Percentiles rank a stretch among this genome's conserved stretches.
phyloP scores from a whole-genome alignment of 305 asterid genomes.

The Solanum hybrid region DNA sequence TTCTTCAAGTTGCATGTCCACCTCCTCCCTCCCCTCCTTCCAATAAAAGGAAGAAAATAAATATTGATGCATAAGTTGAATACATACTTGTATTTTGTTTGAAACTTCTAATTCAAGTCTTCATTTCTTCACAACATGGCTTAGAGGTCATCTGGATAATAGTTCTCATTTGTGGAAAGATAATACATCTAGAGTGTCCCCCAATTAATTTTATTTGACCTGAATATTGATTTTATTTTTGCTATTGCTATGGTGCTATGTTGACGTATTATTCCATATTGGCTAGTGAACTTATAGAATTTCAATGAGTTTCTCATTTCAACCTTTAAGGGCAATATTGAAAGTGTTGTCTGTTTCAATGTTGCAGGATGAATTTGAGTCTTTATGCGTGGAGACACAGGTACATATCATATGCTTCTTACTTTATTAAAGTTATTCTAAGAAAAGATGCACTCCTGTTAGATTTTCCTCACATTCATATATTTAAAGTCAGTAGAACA shows the following conservation, averaged over 20 bases:
- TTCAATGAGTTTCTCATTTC: neutral
- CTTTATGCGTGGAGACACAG: slow-evolving; percentile 44
- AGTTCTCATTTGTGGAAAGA: neutral
- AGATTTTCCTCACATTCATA: neutral
- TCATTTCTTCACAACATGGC: neutral
- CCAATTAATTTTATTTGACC: neutral
- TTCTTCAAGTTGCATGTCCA: neutral
- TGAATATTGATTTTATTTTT: neutral
- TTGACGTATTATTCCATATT: neutral
- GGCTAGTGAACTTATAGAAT: neutral
- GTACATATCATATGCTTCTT: slow-evolving; percentile 19
- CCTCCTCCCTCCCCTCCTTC: neutral
- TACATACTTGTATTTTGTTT: neutral
- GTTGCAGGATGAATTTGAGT: slow-evolving; percentile 61
- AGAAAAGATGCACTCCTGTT: neutral
- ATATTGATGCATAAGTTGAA: neutral
- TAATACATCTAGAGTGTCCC: neutral
- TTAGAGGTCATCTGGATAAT: neutral
- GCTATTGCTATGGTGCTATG: neutral
- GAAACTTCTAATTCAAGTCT: neutral
- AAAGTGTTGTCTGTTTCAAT: slow-evolving; percentile 4
- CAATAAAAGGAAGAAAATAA: neutral
- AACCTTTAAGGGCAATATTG: neutral
- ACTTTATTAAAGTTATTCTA: neutral
- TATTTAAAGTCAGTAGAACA: neutral